phyloP scores from a whole-genome alignment of 2,329 filamentous ascomycete species.

The Colletotrichum viniferum region DNA sequence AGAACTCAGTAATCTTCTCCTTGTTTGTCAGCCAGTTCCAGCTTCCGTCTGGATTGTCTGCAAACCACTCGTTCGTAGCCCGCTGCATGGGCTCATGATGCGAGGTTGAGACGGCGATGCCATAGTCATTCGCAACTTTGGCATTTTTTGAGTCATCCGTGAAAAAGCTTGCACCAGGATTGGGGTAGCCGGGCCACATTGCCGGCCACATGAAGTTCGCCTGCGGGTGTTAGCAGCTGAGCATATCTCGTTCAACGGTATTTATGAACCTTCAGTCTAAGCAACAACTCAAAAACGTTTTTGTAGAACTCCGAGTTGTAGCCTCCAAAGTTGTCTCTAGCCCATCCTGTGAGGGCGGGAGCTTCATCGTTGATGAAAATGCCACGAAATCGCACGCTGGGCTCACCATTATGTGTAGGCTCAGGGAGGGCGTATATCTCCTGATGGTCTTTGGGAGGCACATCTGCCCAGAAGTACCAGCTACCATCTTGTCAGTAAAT shows the following conservation, averaged over 20 bases:
- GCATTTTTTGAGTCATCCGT: conserved; percentile 65
- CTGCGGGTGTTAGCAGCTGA: conserved; percentile 20
- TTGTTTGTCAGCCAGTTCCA: conserved; percentile 67
- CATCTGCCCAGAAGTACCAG: conserved; percentile 67
- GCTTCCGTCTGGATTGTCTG: conserved; percentile 45
- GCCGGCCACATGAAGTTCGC: conserved; percentile 73
- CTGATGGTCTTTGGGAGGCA: conserved; percentile 51
- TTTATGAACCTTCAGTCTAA: conserved; percentile 49
- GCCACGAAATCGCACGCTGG: conserved; percentile 63
- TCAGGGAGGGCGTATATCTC: conserved; percentile 54
- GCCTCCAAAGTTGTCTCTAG: conserved; percentile 52
- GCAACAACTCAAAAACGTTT: conserved; percentile 66
- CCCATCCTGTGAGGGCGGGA: conserved; percentile 62
- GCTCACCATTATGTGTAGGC: conserved; percentile 53
- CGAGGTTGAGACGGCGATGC: conserved; percentile 67
- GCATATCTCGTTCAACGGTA: background rate
- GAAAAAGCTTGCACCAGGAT: conserved; percentile 61
- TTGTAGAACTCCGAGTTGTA: conserved; percentile 63
- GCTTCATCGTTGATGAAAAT: conserved; percentile 70
- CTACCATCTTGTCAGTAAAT: conserved; percentile 14
- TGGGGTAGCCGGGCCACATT: conserved; percentile 61
- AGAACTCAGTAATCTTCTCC: conserved; percentile 59
- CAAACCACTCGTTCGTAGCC: conserved; percentile 54
- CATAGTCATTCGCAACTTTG: conserved; percentile 64
- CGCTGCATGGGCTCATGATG: conserved; percentile 72